A percentile compares a stretch with the other conserved stretches of the same genome.
These are phyloP conservation scores for Phoma sp. DNA, from an alignment of 2,329 filamentous ascomycete species.

Conservation along the genomic window DNA sequence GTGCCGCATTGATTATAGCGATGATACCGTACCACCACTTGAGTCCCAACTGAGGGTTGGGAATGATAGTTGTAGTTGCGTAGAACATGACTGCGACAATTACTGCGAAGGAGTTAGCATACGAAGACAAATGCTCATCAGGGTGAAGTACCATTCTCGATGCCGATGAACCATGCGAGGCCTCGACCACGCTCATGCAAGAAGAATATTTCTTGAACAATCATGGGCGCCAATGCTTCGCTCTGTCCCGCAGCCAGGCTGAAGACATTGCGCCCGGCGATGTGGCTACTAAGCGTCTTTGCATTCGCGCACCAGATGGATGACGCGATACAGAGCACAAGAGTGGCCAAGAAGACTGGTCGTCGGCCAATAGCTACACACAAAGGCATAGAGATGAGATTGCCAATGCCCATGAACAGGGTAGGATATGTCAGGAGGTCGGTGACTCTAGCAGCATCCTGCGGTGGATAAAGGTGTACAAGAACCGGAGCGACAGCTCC, in stretches of 20 bases:
- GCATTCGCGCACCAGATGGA: constrained; percentile 1
- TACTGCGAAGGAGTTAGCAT: not conserved
- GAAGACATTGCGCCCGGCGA: not conserved
- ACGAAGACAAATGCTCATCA: not conserved
- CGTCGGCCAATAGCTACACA: not conserved
- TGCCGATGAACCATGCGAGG: not conserved
- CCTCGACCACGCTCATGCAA: not conserved
- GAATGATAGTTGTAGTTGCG: not conserved
- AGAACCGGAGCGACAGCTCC: not conserved
- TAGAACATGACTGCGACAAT: constrained; percentile 1
- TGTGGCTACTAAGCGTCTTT: not conserved
- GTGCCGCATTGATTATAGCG: not conserved
- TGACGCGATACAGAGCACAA: not conserved
- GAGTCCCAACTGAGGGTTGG: not conserved
- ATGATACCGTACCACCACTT: constrained; percentile 1
- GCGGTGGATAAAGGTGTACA: not conserved
- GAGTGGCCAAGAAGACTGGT: not conserved
- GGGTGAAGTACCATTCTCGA: not conserved
- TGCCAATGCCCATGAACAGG: not conserved
- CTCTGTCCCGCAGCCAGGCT: not conserved
- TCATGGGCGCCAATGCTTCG: not conserved
- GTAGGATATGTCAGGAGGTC: not conserved
- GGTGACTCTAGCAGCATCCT: not conserved
- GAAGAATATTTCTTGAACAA: not conserved
- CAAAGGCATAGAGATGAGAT: not conserved